phyloP scores from a whole-genome alignment of 2,329 filamentous ascomycete species.

The Clathrospora elynae region DNA sequence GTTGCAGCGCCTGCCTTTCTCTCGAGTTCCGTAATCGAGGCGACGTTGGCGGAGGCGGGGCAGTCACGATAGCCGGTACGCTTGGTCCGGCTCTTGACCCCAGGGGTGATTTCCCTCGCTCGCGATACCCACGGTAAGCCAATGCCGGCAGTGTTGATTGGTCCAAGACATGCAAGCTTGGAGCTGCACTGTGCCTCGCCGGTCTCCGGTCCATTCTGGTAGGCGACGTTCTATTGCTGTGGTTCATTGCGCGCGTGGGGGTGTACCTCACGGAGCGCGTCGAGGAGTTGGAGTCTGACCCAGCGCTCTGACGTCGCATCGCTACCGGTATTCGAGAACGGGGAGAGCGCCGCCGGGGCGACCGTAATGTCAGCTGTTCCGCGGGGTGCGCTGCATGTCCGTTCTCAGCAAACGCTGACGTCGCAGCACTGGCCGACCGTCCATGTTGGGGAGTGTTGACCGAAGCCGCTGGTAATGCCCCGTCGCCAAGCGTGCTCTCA shows the following conservation, averaged over 20 bases:
- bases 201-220: slow-evolving; percentile 29
- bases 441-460: slow-evolving; percentile 25
- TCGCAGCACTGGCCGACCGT: slow-evolving; percentile 28
- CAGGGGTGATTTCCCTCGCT: slow-evolving; percentile 39
- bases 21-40: slow-evolving; percentile 44
- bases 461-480: slow-evolving; percentile 19
- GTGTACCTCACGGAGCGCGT: slow-evolving; percentile 41
- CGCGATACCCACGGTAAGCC: slow-evolving; percentile 42
- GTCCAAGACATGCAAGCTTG: slow-evolving; percentile 17
- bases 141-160: slow-evolving; percentile 32
- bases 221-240: slow-evolving; percentile 38
- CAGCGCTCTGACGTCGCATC: slow-evolving; percentile 38
- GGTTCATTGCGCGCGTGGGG: slow-evolving; percentile 25
- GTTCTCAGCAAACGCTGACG: slow-evolving; percentile 18
- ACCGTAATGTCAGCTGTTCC: slow-evolving; percentile 14
- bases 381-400: slow-evolving; percentile 19
- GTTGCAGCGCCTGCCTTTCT: slow-evolving; percentile 38
- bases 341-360: slow-evolving; percentile 32
- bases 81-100: slow-evolving; percentile 29
- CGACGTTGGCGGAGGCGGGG: slow-evolving; percentile 37
- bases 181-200: slow-evolving; percentile 10
- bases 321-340: slow-evolving; percentile 44
- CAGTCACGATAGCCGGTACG: slow-evolving; percentile 39
- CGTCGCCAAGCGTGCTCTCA: slow-evolving; percentile 21
- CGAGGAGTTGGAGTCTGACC: slow-evolving; percentile 45